Percentiles rank a stretch among this genome's conserved stretches.
phyloP scores from a whole-genome alignment of 306 rosid species.

The Abrus precatorius region DNA sequence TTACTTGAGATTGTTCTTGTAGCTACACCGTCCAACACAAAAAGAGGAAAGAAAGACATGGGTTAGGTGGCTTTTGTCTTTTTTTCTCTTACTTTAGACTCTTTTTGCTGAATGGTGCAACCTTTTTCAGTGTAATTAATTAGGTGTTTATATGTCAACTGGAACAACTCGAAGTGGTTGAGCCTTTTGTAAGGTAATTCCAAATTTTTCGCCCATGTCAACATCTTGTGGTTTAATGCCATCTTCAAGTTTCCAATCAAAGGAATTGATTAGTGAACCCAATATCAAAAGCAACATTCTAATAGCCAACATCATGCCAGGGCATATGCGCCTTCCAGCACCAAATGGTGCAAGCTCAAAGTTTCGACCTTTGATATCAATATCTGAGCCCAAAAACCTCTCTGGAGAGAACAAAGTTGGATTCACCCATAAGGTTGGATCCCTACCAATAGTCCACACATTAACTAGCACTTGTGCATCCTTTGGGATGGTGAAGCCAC shows the following conservation, averaged over 20 bases:
- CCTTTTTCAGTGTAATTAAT: background rate
- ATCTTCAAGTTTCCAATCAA: constrained; percentile 66
- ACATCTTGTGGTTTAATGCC: constrained; percentile 46
- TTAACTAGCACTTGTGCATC: constrained; percentile 60
- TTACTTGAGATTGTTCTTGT: too few relatives aligned
- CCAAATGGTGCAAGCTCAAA: constrained; percentile 65
- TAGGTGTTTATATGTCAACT: background rate
- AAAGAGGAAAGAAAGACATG: too few relatives aligned
- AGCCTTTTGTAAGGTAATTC: constrained; percentile 55
- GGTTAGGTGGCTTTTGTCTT: too few relatives aligned
- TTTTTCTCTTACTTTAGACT: too few relatives aligned
- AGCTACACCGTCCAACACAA: too few relatives aligned
- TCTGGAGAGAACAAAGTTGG: constrained; percentile 58
- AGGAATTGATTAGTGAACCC: constrained; percentile 57
- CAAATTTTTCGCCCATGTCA: constrained; percentile 60
- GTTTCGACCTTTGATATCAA: constrained; percentile 49
- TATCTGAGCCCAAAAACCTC: constrained; percentile 57
- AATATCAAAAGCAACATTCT: constrained; percentile 54
- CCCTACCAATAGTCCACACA: constrained; percentile 51
- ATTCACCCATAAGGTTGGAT: constrained; percentile 53
- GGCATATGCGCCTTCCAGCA: constrained; percentile 54
- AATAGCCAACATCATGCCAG: constrained; percentile 51
- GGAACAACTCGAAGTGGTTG: constrained; percentile 55
- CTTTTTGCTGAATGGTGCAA: too few relatives aligned
- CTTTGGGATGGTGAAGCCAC: constrained; percentile 55